phyloP scores from a whole-genome alignment of 2,329 filamentous ascomycete species.

The Gremmenia infestans region DNA sequence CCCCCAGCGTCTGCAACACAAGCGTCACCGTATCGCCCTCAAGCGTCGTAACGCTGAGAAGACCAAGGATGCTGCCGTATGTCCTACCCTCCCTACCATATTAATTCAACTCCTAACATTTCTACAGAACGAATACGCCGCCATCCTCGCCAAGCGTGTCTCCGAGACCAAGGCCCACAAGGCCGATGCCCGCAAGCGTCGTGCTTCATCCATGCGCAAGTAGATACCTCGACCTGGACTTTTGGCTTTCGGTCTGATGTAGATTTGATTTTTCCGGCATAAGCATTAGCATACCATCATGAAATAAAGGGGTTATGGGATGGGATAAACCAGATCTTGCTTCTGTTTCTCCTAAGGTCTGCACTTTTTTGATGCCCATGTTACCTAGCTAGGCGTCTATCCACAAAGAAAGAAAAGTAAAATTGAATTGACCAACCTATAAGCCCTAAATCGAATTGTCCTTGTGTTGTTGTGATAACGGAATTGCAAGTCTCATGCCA shows the following conservation, averaged over 20 bases:
- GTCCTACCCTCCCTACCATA: conserved; percentile 35
- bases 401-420: not conserved
- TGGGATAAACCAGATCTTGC: not conserved
- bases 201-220: conserved; percentile 92
- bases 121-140: conserved; percentile 89
- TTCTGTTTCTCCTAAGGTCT: not conserved
- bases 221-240: conserved; percentile 41
- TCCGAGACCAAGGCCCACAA: conserved; percentile 92
- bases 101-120: conserved; percentile 33
- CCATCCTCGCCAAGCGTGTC: conserved; percentile 95
- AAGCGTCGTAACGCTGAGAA: conserved; percentile 97
- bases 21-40: conserved; percentile 95
- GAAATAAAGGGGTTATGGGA: conserved; percentile 3
- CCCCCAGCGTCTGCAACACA: conserved; percentile 99
- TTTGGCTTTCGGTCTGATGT: conserved; percentile 11
- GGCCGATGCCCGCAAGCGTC: conserved; percentile 91
- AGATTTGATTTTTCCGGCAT: conserved; percentile 8
- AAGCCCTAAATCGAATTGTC: not conserved
- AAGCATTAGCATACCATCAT: conserved; percentile 5
- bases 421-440: not conserved
- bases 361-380: not conserved
- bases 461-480: not conserved
- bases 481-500: not conserved
- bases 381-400: not conserved
- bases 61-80: conserved; percentile 97